Evolutionary conservation across 2,329 filamentous ascomycete species (phyloP).

Genomic region (Shiraia sp.): DNA sequence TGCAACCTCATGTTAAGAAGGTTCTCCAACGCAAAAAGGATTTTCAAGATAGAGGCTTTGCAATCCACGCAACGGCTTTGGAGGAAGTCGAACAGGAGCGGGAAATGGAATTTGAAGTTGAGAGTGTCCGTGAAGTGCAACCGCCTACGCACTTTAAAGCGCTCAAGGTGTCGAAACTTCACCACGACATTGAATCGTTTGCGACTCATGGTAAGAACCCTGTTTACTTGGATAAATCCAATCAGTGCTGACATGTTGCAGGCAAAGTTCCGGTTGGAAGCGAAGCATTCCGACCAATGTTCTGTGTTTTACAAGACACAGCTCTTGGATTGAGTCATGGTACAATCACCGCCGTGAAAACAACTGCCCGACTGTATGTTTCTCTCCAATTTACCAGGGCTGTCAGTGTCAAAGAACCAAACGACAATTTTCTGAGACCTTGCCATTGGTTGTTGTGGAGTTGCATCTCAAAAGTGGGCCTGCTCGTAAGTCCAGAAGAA

Average conservation of each 20-base stretch:
- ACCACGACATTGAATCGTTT: conserved; percentile 54
- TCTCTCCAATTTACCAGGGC: conserved; percentile 56
- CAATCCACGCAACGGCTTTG: conserved; percentile 55
- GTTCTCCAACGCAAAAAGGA: conserved; percentile 41
- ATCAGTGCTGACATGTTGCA: background rate
- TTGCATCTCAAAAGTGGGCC: conserved; percentile 48
- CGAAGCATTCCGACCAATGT: conserved; percentile 47
- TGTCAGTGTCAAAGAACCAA: conserved; percentile 42
- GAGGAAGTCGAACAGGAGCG: conserved; percentile 56
- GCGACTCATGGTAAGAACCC: conserved; percentile 46
- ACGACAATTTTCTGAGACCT: conserved; percentile 52
- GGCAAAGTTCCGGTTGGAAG: conserved; percentile 25
- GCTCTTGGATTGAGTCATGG: conserved; percentile 42
- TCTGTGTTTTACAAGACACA: conserved; percentile 49
- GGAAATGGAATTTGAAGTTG: conserved; percentile 63
- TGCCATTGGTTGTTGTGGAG: conserved; percentile 68
- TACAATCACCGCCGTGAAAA: conserved; percentile 12
- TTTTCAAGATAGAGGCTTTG: conserved; percentile 51
- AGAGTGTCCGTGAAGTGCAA: conserved; percentile 60
- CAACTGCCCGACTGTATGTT: conserved; percentile 41
- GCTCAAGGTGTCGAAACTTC: conserved; percentile 51
- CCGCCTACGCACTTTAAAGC: conserved; percentile 49
- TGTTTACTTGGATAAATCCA: background rate
- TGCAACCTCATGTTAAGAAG: conserved; percentile 38
- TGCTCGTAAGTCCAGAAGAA: conserved; percentile 67